Percentiles rank a stretch among this genome's conserved stretches.
Evolutionary conservation across 2,329 filamentous ascomycete genomes (phyloP).

Genomic region (Chrysoporthe austroafricana): DNA sequence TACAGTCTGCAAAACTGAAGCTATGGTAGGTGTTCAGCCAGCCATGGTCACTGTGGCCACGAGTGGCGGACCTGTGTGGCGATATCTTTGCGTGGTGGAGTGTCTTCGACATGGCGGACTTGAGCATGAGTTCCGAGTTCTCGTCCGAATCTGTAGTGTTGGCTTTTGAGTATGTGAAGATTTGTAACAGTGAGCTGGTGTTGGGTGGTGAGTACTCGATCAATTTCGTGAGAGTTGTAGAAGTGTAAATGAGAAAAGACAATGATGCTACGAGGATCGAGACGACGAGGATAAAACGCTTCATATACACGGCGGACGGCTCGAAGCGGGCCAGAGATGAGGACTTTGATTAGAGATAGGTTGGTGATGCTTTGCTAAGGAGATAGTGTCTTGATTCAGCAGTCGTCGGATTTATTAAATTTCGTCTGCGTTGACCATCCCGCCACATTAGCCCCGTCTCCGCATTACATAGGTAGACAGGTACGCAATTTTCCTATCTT

Average conservation of each 20-base stretch:
- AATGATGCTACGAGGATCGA: constrained; percentile 37
- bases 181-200: constrained; percentile 5
- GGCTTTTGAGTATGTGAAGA: not conserved
- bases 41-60: constrained; percentile 80
- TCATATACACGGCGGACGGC: constrained; percentile 39
- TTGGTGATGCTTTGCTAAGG: constrained; percentile 30
- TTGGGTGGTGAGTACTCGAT: constrained; percentile 24
- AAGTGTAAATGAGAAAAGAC: constrained; percentile 37
- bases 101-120: constrained; percentile 62
- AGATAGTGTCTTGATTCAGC: not conserved
- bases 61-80: constrained; percentile 70
- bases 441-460: not conserved
- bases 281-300: constrained; percentile 32
- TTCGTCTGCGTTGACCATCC: not conserved
- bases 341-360: constrained; percentile 21
- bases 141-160: constrained; percentile 3
- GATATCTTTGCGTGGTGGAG: constrained; percentile 73
- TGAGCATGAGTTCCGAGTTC: constrained; percentile 37
- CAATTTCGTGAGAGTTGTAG: constrained; percentile 28
- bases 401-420: not conserved
- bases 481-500: not conserved
- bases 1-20: constrained; percentile 76
- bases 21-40: constrained; percentile 89
- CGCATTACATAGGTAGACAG: not conserved
- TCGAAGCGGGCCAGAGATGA: not conserved